Base-by-base conservation (phyloP, 768 basidiomycete species). In the Mycena kentingensis region DNA sequence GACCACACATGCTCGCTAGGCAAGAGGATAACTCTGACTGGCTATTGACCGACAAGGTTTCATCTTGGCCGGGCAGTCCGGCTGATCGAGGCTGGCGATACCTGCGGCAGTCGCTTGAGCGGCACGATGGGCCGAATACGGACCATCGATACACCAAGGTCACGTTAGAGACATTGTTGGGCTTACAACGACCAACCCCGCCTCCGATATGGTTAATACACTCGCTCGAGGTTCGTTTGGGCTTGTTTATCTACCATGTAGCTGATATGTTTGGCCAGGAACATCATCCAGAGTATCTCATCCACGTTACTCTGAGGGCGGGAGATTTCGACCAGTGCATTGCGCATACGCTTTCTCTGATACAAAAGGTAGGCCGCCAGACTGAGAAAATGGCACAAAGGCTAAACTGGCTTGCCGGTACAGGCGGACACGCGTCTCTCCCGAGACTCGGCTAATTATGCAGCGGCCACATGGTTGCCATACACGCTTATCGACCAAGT, bases 61-160 rank as follows among this genome's bases (percentile, higher is more conserved):
- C 84, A 2, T 87, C 88, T 0, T 96, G 96, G 87, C 80, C 88
- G 18, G 95, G 95, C 4, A 80, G 88, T 5, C 75, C 85, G 16
- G 79, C 84, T 29, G 87, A 90, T 58, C 81, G 89, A 55, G 93
- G 86, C 4, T 94, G 94, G 90, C 80, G 88, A 63, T 93, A 93
- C 67, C 79, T 99, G 38, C 88, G 92, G 57, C 78, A 84, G 58
- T 80, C 86, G 18, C 75, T 98, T 55, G 82, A 86, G 51, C 82
- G 86, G 42, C 82, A 97, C 61, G 96, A 99, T 65, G 75, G 75
- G 11, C 62, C 73, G 18, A 79, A 83, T 46, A 90, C 83, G 13
- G 85, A 92, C 64, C 85, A 79, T 70, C 78, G 77, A 51, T 96
- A 97, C 66, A 80, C 80, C 42, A 90, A 91, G 63, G 80, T 83